A percentile compares a stretch with the other conserved stretches of the same genome.
Evolutionary conservation across 2,329 filamentous ascomycete species (phyloP).

Genomic region (Trichoderma semiorbis): DNA sequence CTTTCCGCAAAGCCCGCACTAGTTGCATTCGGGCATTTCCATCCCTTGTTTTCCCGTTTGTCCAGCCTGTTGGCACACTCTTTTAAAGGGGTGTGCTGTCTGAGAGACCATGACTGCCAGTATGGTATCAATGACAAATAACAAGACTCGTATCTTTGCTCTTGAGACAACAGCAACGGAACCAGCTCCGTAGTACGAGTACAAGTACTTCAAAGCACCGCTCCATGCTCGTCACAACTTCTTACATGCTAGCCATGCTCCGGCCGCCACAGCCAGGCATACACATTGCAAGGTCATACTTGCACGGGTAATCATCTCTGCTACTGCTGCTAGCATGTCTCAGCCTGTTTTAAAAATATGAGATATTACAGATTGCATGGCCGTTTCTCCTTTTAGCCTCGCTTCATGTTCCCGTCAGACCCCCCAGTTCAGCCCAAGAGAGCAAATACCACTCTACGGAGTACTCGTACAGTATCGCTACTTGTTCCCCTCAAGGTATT

Average conservation of each 20-base stretch:
- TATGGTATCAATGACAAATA: not conserved
- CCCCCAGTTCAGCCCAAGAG: not conserved
- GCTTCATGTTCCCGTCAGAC: not conserved
- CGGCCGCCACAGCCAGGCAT: not conserved
- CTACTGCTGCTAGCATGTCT: not conserved
- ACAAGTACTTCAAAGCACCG: not conserved
- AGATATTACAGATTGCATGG: not conserved
- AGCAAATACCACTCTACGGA: not conserved
- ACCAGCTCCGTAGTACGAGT: not conserved
- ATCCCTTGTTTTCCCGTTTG: not conserved
- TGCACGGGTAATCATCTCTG: not conserved
- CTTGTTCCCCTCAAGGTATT: not conserved
- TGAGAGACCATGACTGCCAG: not conserved
- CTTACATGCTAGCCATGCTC: not conserved
- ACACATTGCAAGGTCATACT: not conserved
- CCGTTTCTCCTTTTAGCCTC: constrained; percentile 15
- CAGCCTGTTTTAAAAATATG: not conserved
- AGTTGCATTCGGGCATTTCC: not conserved
- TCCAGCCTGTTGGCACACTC: not conserved
- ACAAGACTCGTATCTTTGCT: not conserved
- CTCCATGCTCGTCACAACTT: not conserved
- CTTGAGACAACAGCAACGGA: not conserved
- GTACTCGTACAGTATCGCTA: not conserved
- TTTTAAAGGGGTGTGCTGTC: not conserved
- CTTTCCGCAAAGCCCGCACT: not conserved